phyloP scores from a whole-genome alignment of 2,329 filamentous ascomycete genomes.

The Diaporthe sp. region DNA sequence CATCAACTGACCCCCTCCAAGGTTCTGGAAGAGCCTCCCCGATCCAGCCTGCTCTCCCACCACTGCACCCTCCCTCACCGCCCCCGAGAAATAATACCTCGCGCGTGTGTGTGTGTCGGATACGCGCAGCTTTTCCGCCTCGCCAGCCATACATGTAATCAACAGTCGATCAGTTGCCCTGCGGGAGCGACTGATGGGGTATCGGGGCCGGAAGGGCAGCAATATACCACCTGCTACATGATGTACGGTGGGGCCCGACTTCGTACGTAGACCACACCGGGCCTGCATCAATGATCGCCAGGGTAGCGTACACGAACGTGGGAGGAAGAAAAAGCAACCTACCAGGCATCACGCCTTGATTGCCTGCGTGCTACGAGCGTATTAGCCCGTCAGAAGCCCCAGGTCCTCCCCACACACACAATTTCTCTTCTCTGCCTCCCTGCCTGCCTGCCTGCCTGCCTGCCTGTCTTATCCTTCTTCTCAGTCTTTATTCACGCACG shows the following conservation, averaged over 20 bases:
- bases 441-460: neutral
- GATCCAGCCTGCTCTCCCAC: neutral
- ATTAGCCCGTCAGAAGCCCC: neutral
- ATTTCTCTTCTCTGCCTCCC: neutral
- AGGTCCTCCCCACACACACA: neutral
- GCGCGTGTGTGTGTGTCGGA: constrained; percentile 5
- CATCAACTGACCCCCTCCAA: constrained; percentile 5
- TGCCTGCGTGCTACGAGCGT: neutral
- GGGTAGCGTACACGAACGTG: constrained; percentile 22
- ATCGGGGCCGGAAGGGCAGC: neutral
- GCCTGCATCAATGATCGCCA: constrained; percentile 11
- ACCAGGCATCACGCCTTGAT: constrained; percentile 21
- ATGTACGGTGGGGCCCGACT: neutral
- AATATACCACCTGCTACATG: neutral
- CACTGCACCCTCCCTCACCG: constrained; percentile 26
- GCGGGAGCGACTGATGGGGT: neutral
- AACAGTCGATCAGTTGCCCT: constrained; percentile 11
- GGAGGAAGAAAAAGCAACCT: neutral
- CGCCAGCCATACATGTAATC: constrained; percentile 4
- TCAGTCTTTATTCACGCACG: neutral
- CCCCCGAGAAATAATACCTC: constrained; percentile 6
- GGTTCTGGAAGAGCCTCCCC: neutral
- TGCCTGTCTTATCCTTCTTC: neutral
- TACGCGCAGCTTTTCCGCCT: constrained; percentile 17
- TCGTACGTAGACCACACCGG: neutral